Conservation (phyloP, 2,329 filamentous ascomycete species). For the Lomentospora prolificans region DNA sequence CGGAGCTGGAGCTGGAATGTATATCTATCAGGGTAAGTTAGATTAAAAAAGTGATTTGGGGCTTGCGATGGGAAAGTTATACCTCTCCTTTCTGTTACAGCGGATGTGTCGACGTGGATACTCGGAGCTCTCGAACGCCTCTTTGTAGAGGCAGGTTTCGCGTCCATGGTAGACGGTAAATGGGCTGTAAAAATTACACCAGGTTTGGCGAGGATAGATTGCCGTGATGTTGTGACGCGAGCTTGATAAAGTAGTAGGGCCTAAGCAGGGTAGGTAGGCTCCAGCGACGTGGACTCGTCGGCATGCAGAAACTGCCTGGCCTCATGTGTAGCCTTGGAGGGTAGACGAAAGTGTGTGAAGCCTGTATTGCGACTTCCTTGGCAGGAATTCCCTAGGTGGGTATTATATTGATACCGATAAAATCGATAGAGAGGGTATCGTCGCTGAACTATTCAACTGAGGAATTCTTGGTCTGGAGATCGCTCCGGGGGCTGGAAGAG, state of each 20-base stretch:
- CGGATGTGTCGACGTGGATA: slow-evolving; percentile 7
- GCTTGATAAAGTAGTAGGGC: not conserved
- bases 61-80: too few relatives aligned
- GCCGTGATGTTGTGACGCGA: too few relatives aligned
- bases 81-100: slow-evolving; percentile 1
- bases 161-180: not conserved
- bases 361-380: not conserved
- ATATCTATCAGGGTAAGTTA: not conserved
- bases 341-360: not conserved
- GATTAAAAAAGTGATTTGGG: too few relatives aligned
- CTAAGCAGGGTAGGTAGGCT: not conserved
- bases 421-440: too few relatives aligned
- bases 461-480: too few relatives aligned
- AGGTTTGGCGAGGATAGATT: not conserved
- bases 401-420: too few relatives aligned
- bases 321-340: not conserved
- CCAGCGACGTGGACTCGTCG: not conserved
- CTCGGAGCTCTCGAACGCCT: slow-evolving; percentile 5
- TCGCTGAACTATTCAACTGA: too few relatives aligned
- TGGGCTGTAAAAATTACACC: not conserved
- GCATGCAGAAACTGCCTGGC: not conserved
- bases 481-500: too few relatives aligned
- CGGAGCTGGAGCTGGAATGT: not conserved
- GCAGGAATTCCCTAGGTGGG: not conserved
- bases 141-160: not conserved